A percentile compares a stretch with the other conserved stretches of the same genome.
These are phyloP conservation scores for Vigna angularis DNA, from an alignment of 306 rosid genomes.

Conservation along the genomic window DNA sequence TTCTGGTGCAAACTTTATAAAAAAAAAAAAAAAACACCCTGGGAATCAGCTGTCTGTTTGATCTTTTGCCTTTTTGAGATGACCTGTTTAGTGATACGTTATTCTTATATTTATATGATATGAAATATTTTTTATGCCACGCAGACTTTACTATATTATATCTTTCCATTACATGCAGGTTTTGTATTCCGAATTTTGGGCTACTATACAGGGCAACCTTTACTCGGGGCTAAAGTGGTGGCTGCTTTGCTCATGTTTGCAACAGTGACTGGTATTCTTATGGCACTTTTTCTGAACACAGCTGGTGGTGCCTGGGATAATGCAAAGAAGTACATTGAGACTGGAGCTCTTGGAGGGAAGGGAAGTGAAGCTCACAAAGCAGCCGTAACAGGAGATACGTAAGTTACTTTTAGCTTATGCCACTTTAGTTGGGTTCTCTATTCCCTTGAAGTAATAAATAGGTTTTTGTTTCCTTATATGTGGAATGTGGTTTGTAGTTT, in stretches of 20 bases:
- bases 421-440: conserved; percentile 9
- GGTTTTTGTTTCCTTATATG: conserved; percentile 21
- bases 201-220: conserved; percentile 86
- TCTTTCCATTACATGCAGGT: conserved; percentile 67
- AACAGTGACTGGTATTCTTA: conserved; percentile 93
- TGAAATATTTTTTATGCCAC: conserved; percentile 31
- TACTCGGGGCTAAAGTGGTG: conserved; percentile 96
- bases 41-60: conserved; percentile 8
- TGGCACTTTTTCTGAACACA: conserved; percentile 98
- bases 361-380: conserved; percentile 99
- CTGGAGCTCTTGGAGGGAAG: conserved; percentile 97
- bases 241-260: conserved; percentile 96
- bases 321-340: conserved; percentile 97
- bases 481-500: conserved; percentile 12
- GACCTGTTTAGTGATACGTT: conserved; percentile 30
- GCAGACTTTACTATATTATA: conserved; percentile 36
- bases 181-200: conserved; percentile 88
- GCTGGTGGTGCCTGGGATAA: conserved; percentile 99
- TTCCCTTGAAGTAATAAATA: not conserved
- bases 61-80: not conserved
- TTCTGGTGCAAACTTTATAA: conserved; percentile 8
- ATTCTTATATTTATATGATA: conserved; percentile 4
- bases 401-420: conserved; percentile 46
- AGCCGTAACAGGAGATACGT: conserved; percentile 97
- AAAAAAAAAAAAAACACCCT: conserved; percentile 2